phyloP scores from a whole-genome alignment of 805 yeast genomes.

The Candida lessepsii region DNA sequence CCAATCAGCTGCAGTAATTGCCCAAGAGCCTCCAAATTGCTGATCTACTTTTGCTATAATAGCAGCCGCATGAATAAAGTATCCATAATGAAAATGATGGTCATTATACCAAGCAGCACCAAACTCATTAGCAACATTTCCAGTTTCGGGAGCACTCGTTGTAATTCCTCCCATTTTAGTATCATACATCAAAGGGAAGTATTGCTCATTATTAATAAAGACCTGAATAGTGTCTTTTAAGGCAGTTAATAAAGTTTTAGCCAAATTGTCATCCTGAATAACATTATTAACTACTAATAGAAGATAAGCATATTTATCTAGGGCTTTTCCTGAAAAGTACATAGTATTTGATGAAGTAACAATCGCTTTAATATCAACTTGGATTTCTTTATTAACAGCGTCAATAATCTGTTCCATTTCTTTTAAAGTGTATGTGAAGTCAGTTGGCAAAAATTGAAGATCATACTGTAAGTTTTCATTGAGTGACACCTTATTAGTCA shows the following conservation, averaged over 20 bases:
- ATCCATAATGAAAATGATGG: constrained; percentile 85
- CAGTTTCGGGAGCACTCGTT: constrained; percentile 44
- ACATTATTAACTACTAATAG: constrained; percentile 49
- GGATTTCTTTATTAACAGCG: constrained; percentile 45
- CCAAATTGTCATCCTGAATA: constrained; percentile 36
- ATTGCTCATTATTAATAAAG: constrained; percentile 40
- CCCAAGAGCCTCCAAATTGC: constrained; percentile 54
- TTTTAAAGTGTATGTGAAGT: constrained; percentile 38
- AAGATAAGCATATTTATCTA: constrained; percentile 57
- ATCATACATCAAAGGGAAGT: constrained; percentile 50
- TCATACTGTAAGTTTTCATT: constrained; percentile 37
- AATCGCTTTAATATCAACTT: constrained; percentile 43
- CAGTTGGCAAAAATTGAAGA: constrained; percentile 42
- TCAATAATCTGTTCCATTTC: constrained; percentile 42
- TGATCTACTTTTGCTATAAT: constrained; percentile 62
- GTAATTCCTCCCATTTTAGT: constrained; percentile 54
- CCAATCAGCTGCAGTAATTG: constrained; percentile 46
- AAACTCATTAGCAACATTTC: constrained; percentile 45
- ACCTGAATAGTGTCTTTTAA: constrained; percentile 43
- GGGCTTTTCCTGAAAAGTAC: constrained; percentile 51
- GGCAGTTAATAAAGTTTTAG: constrained; percentile 30
- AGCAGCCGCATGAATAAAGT: constrained; percentile 79
- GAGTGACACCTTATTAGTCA: constrained; percentile 36
- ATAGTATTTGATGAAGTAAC: constrained; percentile 37
- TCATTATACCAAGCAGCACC: constrained; percentile 79